These are phyloP conservation scores for Odontarrhena argentea DNA, from an alignment of 345 rosid genomes.

Conservation along the genomic window DNA sequence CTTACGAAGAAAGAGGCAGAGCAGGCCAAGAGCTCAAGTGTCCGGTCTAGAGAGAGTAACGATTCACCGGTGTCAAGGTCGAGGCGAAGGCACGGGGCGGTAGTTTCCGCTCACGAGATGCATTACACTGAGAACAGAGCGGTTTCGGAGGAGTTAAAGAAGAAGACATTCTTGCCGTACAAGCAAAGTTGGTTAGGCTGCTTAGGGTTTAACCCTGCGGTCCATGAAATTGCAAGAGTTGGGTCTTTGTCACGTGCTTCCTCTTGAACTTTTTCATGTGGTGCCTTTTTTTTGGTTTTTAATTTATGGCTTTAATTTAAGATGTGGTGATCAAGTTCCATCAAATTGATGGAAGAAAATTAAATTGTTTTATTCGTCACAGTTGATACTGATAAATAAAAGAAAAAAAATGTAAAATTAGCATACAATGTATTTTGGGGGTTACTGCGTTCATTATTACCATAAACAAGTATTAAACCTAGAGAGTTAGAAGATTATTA, in stretches of 20 bases:
- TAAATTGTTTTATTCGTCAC: conserved; percentile 25
- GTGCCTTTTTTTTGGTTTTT: neutral
- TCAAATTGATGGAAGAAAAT: conserved; percentile 26
- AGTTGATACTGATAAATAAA: conserved; percentile 11
- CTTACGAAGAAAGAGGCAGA: conserved; percentile 57
- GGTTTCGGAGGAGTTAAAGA: conserved; percentile 82
- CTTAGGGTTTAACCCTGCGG: conserved; percentile 74
- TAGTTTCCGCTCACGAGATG: conserved; percentile 76
- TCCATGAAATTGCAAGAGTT: conserved; percentile 65
- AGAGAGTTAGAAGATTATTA: too few relatives aligned
- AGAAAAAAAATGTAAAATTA: conserved; percentile 6
- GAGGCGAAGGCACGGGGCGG: conserved; percentile 45
- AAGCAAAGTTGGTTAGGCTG: conserved; percentile 88
- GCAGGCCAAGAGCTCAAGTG: conserved; percentile 56
- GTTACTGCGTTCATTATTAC: neutral
- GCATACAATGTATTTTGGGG: neutral
- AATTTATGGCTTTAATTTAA: conserved; percentile 34
- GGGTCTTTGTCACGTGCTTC: conserved; percentile 74
- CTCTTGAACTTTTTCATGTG: conserved; percentile 27
- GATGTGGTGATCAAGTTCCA: conserved; percentile 1
- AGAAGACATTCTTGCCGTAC: conserved; percentile 88
- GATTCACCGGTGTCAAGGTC: conserved; percentile 48
- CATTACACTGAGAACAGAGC: conserved; percentile 90
- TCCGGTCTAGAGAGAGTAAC: conserved; percentile 66
- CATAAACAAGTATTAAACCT: too few relatives aligned